Percentiles rank a stretch among this genome's conserved stretches.
Evolutionary conservation across 1,284 basidiomycete species (phyloP).

Genomic region (Cystobasidium pallidum): DNA sequence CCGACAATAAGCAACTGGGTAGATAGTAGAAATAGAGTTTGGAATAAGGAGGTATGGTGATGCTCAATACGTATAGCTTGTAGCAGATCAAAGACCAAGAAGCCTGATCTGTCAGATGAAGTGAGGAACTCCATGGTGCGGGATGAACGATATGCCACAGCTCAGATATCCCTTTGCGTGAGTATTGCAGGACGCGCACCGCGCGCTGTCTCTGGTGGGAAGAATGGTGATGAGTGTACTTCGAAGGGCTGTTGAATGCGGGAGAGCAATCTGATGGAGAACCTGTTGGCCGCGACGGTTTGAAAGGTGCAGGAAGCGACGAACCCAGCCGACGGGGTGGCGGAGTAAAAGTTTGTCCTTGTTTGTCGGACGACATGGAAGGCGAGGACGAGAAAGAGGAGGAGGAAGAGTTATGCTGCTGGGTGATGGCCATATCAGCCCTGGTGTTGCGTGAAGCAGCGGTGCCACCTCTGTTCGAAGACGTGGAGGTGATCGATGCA

Average conservation of each 20-base stretch:
- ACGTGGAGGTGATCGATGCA: neutral
- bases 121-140: neutral
- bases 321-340: neutral
- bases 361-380: neutral
- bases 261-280: neutral
- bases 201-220: neutral
- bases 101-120: conserved; percentile 16
- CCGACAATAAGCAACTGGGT: conserved; percentile 9
- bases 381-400: neutral
- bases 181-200: neutral
- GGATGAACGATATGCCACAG: neutral
- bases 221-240: too few species aligned
- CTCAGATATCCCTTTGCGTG: neutral
- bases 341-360: neutral
- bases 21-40: conserved; percentile 27
- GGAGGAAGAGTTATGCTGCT: neutral
- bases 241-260: too few species aligned
- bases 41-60: neutral
- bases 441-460: neutral
- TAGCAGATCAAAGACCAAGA: conserved; percentile 19
- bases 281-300: neutral
- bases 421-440: neutral
- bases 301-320: neutral
- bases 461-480: neutral
- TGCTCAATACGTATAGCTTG: conserved; percentile 18